Evolutionary conservation across 129 eudicot genomes (phyloP).

Genomic region (carrot (Daucus carota)): DNA sequence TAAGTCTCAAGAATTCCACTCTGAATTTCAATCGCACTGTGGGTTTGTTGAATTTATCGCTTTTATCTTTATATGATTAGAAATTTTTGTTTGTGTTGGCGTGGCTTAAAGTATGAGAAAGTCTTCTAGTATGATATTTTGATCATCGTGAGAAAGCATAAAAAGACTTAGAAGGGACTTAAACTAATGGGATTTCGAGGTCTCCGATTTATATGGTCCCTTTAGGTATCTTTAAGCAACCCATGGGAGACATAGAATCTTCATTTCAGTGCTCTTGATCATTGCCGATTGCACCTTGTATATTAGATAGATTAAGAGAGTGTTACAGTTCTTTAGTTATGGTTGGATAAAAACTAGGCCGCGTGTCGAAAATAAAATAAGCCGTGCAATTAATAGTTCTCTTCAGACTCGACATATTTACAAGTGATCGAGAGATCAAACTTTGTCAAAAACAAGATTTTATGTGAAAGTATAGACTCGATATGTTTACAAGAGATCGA

Average conservation of each 20-base stretch:
- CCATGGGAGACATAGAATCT: not conserved
- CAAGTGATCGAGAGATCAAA: no score
- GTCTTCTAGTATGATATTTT: not conserved
- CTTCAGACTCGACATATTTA: no score
- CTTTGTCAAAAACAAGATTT: no score
- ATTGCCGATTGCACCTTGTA: not conserved
- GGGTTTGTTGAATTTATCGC: not conserved
- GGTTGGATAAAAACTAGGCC: not conserved
- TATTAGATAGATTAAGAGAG: not conserved
- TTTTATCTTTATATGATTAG: not conserved
- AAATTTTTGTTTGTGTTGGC: not conserved
- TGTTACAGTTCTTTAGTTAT: not conserved
- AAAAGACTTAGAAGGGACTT: not conserved
- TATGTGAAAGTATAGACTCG: no score
- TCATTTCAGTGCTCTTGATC: conserved; percentile 2
- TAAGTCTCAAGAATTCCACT: not conserved
- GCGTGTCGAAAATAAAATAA: not conserved
- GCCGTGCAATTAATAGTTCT: no score
- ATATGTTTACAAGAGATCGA: no score
- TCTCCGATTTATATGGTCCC: not conserved
- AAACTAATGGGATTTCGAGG: not conserved
- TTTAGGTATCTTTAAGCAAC: not conserved
- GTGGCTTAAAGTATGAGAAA: not conserved
- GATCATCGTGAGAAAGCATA: not conserved
- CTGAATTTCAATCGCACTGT: not conserved